Evolutionary conservation across 177 flowering plant genomes (phyloP).

Genomic region (Vitis hybrid): DNA sequence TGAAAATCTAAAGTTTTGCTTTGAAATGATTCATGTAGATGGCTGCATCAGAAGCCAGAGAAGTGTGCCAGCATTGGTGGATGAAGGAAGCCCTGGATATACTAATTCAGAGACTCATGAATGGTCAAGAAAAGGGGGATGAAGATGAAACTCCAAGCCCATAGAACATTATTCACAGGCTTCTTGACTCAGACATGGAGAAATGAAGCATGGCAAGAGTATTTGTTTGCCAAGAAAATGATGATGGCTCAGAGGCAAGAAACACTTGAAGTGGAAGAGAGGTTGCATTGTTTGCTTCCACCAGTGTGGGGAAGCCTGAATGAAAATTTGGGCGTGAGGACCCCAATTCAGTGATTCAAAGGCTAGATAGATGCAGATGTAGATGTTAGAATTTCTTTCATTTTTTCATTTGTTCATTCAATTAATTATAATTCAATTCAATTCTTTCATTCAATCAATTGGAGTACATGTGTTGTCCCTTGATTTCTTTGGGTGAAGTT

Average conservation of each 20-base stretch:
- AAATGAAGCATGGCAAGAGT: background rate
- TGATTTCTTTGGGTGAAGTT: too few species aligned
- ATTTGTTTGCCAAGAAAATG: background rate
- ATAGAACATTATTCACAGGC: background rate
- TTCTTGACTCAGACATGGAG: background rate
- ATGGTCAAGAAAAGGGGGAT: background rate
- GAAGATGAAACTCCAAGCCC: background rate
- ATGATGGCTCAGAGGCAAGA: background rate
- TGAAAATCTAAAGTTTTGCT: background rate
- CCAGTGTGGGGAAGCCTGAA: too few species aligned
- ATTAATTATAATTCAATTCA: too few species aligned
- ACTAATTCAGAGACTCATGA: constrained; percentile 20
- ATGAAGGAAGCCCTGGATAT: constrained; percentile 70
- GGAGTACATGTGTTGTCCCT: too few species aligned
- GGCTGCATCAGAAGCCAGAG: constrained; percentile 50
- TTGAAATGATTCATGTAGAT: constrained; percentile 29
- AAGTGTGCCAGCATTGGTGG: constrained; percentile 55
- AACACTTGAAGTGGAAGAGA: background rate
- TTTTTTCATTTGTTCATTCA: too few species aligned
- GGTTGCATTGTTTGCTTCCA: too few species aligned
- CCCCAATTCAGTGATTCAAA: too few species aligned
- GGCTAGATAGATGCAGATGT: too few species aligned
- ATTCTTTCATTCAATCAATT: too few species aligned
- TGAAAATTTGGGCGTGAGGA: too few species aligned
- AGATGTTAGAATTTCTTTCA: too few species aligned